Percentiles rank a stretch among this genome's conserved stretches.
These are phyloP conservation scores for Erigeron canadensis DNA, from an alignment of 129 eudicot species.

Conservation along the genomic window DNA sequence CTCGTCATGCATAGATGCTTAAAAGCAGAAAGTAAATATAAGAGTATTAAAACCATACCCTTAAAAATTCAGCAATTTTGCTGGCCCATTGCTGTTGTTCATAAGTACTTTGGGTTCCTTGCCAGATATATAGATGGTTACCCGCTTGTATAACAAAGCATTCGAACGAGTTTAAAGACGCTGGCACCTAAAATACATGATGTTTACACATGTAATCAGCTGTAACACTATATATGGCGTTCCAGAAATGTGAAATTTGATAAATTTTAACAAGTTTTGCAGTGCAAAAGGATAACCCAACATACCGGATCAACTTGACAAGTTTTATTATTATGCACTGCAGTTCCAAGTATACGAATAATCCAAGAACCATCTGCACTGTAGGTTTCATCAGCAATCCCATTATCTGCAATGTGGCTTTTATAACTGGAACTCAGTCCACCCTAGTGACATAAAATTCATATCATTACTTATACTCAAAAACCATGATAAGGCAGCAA, in stretches of 20 bases:
- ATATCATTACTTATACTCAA: background rate
- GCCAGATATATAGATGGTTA: constrained; percentile 79
- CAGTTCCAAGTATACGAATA: constrained; percentile 77
- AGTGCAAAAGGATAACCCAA: background rate
- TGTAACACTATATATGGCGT: constrained; percentile 12
- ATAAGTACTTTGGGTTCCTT: constrained; percentile 75
- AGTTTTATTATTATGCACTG: constrained; percentile 84
- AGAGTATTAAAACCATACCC: constrained; percentile 44
- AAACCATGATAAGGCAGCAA: background rate
- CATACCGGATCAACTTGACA: constrained; percentile 83
- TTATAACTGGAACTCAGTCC: constrained; percentile 94
- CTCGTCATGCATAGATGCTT: background rate
- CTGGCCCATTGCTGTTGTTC: constrained; percentile 86
- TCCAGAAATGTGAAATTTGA: background rate
- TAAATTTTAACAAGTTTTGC: background rate
- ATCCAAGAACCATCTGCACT: constrained; percentile 61
- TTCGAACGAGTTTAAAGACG: constrained; percentile 72
- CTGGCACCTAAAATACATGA: constrained; percentile 52
- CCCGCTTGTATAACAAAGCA: constrained; percentile 89
- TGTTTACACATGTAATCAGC: background rate
- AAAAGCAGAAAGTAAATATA: background rate
- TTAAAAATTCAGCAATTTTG: constrained; percentile 83
- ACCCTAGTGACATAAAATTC: constrained; percentile 47
- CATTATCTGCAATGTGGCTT: constrained; percentile 75
- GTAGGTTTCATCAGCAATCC: constrained; percentile 87